Percentiles rank a stretch among this genome's conserved stretches.
Conservation (phyloP, 768 basidiomycete genomes). For the Tricholomella constricta region DNA sequence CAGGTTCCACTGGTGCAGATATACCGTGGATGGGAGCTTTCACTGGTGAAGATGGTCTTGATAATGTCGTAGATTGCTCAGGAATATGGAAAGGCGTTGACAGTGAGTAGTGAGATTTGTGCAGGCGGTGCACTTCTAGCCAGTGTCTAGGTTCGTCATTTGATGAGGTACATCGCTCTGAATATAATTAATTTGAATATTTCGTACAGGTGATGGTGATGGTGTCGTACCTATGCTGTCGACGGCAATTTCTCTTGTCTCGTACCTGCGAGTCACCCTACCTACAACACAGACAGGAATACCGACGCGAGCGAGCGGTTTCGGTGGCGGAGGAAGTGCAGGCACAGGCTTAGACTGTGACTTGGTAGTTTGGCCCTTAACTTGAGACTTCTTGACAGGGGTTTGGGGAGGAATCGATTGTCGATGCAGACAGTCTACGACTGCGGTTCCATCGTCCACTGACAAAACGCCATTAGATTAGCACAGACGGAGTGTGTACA, state of each 20-base stretch:
- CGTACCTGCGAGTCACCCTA: constrained; percentile 39
- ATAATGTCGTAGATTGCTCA: constrained; percentile 6
- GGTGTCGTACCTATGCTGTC: constrained; percentile 51
- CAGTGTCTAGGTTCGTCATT: constrained; percentile 67
- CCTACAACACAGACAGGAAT: constrained; percentile 49
- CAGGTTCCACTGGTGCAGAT: constrained; percentile 16
- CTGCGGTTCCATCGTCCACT: constrained; percentile 82
- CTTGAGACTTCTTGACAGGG: constrained; percentile 17
- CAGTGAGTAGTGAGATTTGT: constrained; percentile 51
- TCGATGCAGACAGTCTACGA: constrained; percentile 65
- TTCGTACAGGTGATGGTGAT: too few species aligned
- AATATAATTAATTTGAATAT: not conserved
- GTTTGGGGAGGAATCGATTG: constrained; percentile 27
- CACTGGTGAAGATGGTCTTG: constrained; percentile 10
- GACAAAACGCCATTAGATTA: not conserved
- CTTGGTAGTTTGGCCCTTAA: constrained; percentile 6
- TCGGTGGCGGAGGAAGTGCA: constrained; percentile 17
- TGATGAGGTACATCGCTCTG: constrained; percentile 47
- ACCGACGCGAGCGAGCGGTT: constrained; percentile 47
- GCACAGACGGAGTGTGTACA: not conserved
- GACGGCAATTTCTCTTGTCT: constrained; percentile 48
- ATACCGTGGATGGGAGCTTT: not conserved
- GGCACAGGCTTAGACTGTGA: constrained; percentile 8
- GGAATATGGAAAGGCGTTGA: constrained; percentile 55
- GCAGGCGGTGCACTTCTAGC: constrained; percentile 51